phyloP scores from a whole-genome alignment of 805 yeast species.

The Nakazawaea anatomiae region DNA sequence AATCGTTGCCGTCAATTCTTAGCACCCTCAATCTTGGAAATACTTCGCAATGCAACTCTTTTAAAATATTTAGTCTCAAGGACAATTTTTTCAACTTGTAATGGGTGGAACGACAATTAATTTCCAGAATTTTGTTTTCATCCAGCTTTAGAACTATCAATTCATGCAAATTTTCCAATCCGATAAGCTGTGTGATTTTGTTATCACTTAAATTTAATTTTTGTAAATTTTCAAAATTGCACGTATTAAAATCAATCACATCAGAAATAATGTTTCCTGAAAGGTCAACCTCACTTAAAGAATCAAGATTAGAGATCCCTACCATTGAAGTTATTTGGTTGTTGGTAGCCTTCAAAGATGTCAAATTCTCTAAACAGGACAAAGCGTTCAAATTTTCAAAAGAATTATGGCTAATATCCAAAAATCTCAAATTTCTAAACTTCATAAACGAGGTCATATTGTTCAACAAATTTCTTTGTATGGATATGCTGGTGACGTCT shows the following conservation, averaged over 20 bases:
- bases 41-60: conserved; percentile 23
- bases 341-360: conserved; percentile 29
- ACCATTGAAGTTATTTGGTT: conserved; percentile 30
- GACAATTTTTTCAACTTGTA: conserved; percentile 32
- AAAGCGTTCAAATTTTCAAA: conserved; percentile 32
- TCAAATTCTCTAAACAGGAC: conserved; percentile 33
- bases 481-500: conserved; percentile 28
- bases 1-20: conserved; percentile 35
- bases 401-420: conserved; percentile 33
- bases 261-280: conserved; percentile 36
- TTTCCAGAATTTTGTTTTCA: conserved; percentile 28
- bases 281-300: conserved; percentile 33
- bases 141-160: conserved; percentile 35
- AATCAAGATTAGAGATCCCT: conserved; percentile 32
- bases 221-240: conserved; percentile 32
- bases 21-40: conserved; percentile 36
- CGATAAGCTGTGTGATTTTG: conserved; percentile 24
- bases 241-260: conserved; percentile 28
- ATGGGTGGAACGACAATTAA: background rate
- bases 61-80: conserved; percentile 32
- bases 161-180: conserved; percentile 29
- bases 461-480: conserved; percentile 33
- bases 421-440: conserved; percentile 33
- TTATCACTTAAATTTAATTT: conserved; percentile 39
- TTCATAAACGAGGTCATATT: conserved; percentile 34